Base-by-base conservation (phyloP, 1,284 basidiomycete genomes). In the Gomphus bonarii region DNA sequence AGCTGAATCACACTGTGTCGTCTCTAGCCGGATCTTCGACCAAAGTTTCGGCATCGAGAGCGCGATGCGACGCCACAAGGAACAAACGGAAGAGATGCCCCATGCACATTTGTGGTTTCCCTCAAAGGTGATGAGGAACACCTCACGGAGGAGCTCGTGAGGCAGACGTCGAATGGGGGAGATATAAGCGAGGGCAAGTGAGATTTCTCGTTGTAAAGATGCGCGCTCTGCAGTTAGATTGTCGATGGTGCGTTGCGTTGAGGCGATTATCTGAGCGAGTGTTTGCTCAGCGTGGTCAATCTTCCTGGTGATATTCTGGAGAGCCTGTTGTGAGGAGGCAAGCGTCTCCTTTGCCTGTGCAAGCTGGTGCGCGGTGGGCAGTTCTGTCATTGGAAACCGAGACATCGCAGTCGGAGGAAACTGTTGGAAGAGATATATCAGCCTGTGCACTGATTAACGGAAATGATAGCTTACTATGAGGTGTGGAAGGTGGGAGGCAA, bases 21-120 rank as follows among this genome's bases (percentile, higher is more conserved):
- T 86, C 53, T 83, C 72, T 46, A 89, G 76, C 22, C 84, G 83
- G 62, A 89, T 86, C 81, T 84, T 87, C 48, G 84, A 83, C 85
- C 85, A 88, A 36, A 88, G 66, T 44, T 65, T 74, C 4, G 85
- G 85, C 70, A 85, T 84, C 18, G 74, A 72, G 22, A 88, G 70
- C 0, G 77, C 77, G 50, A 85, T 71, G 57, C 74, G 71, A 46
- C 85, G 72, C 85, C 85, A 88, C 16, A 75, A 68, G 6, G 73
- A 66, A 62, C 79, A 85, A 2, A 88, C 83, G 0, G 81, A 75
- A 1, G 82, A 74, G 46, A 86, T 74, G 28, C 81, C 76, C 86
- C 85, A 88, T 12, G 82, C 82, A 65, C 75, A 80, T 65, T 80
- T 82, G 8, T 82, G 77, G 64, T 82, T 74, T 55, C 81, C 77